Conservation (phyloP, 257 asterid species). For the Leptodermis oblonga region DNA sequence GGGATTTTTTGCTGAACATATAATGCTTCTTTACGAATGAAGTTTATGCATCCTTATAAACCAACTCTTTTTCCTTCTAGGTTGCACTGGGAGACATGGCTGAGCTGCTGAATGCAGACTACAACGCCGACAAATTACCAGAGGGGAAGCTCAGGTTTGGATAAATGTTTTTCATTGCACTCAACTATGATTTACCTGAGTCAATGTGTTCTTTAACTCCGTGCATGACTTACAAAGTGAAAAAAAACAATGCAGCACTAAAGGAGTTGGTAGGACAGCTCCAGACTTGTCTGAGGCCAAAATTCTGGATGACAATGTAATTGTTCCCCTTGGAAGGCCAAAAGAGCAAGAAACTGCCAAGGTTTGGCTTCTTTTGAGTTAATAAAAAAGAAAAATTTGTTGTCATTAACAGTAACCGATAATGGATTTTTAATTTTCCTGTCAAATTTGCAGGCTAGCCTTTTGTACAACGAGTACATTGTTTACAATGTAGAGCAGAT, state of each 20-base stretch:
- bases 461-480: slow-evolving; percentile 82
- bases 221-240: neutral
- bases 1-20: neutral
- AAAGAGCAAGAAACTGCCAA: slow-evolving; percentile 43
- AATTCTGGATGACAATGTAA: slow-evolving; percentile 61
- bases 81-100: slow-evolving; percentile 97
- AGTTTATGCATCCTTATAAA: neutral
- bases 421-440: neutral
- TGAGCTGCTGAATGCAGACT: slow-evolving; percentile 55
- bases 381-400: neutral
- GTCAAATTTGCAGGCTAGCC: slow-evolving; percentile 45
- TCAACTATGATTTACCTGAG: neutral
- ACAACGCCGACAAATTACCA: slow-evolving; percentile 74
- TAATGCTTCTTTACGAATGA: too few species aligned
- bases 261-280: slow-evolving; percentile 77
- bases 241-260: slow-evolving; percentile 48
- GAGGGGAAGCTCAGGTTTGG: slow-evolving; percentile 75
- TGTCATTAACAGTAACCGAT: neutral
- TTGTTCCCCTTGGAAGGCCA: slow-evolving; percentile 77
- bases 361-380: slow-evolving; percentile 27
- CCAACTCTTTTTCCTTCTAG: slow-evolving; percentile 33
- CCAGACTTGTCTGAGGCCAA: slow-evolving; percentile 61
- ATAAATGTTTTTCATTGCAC: slow-evolving; percentile 11
- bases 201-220: neutral
- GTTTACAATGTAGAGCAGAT: slow-evolving; percentile 90